Evolutionary conservation across 257 asterid species (phyloP), one percentile per base, ranked within the genome.

Genomic region (Sherardia arvensis): DNA sequence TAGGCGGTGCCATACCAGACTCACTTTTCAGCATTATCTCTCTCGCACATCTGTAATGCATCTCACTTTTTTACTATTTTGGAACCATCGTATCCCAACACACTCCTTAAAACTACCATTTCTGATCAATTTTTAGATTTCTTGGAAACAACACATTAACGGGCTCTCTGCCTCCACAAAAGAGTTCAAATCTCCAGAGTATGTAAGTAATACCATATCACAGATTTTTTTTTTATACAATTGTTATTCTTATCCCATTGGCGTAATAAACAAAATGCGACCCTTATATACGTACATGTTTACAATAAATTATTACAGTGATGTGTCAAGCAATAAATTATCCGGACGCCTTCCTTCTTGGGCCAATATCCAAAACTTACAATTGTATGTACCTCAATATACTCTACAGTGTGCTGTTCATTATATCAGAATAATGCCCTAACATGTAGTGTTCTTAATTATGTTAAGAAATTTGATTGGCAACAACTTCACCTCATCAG

Each of bases 311-410:
- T 62, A 36, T 20, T 68, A 68, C 78, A 90, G 95, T 68, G 96
- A 90, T 72, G 64, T 87, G 38, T 85, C 95, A 12, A 84, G 82
- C 82, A 87, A 87, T 56, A 82, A 67, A 51, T 69, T 90, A 62
- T 80, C 90, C 48, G 96, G 97, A 68, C 77, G 74, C 77, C 68
- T 85, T 65, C 96, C 97, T 71, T 74, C 96, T 68, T 90, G 97
- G 96, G 66, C 66, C 71, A 64, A 54, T 67, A 72, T 69, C 43
- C 69, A 3, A 65, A 69, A 72, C 69, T 66, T 85, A 54, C 84
- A 84, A 69, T 74, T 85, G 96, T 90, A 78, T 54, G 74, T n/a
- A 34, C 30, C 53, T 64, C 49, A 58, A 55, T 55, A 25, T 26
- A 61, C 21, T 10, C 14, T 30, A 21, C 1, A 18, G 23, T 9